Base-by-base conservation (phyloP, 2,329 filamentous ascomycete species). In the Microcera coccophila region DNA sequence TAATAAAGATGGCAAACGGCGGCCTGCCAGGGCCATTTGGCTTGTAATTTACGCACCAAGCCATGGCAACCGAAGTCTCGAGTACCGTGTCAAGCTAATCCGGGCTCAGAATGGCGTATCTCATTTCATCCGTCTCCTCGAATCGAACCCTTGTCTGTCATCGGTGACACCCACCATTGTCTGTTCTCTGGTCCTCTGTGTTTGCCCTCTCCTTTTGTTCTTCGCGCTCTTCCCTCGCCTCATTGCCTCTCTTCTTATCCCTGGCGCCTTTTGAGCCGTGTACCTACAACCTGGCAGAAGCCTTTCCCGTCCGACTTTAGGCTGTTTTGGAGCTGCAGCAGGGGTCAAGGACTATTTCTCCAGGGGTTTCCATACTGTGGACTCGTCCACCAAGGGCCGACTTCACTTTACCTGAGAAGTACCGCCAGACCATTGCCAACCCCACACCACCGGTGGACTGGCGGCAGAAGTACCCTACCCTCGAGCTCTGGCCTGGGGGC, bases 91-190 rank as follows among this genome's bases (percentile, higher is more conserved):
- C n/a, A n/a, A 17, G 29, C 29, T 32, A 32, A 15, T 15, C 29
- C n/a, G n/a, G 29, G 12, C 15, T 32, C n/a, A 32, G 29, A 17
- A 9, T 32, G 29, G 29, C 29, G 29, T 32, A 8, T 32, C 29
- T 26, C 22, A n/a, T n/a, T n/a, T 32, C 29, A n/a, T 15, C 29
- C 5, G 29, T 17, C 12, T 8, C 29, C 29, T 32, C 29, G 15
- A 32, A 47, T 32, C 29, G 15, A 32, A 47, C 41, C 45, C 45
- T 36, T 41, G 45, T 47, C 41, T 31, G 35, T 42, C 35, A 39
- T 35, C 39, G 39, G 45, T 48, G 42, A 40, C 36, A 48, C 45
- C 45, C 45, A 47, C 45, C 42, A 42, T 45, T 38, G 33, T 32
- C 24, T 39, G 20, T 38, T 18, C 24, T 44, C 37, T 21, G 28